Percentiles rank a stretch among this genome's conserved stretches.
Conservation (phyloP, 2,329 filamentous ascomycete species). For the Byssoonygena ceratinophila region DNA sequence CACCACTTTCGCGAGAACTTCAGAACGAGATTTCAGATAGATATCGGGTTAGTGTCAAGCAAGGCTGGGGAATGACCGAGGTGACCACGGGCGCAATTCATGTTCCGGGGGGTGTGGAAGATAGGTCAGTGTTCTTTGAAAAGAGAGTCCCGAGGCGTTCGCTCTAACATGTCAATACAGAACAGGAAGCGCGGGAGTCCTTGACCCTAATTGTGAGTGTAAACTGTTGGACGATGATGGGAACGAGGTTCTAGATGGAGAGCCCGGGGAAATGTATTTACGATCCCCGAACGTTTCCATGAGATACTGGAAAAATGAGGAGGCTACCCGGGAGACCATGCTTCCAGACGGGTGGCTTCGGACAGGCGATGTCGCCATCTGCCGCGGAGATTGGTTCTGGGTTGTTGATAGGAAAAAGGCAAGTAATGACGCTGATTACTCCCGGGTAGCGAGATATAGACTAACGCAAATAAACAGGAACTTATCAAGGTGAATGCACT, state of each 20-base stretch:
- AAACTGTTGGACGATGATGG: constrained; percentile 47
- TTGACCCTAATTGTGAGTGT: constrained; percentile 46
- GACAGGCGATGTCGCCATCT: constrained; percentile 74
- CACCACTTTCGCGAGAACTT: constrained; percentile 69
- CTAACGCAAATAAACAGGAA: constrained; percentile 42
- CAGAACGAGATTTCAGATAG: constrained; percentile 64
- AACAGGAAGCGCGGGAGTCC: constrained; percentile 42
- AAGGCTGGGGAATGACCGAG: constrained; percentile 78
- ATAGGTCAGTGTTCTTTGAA: constrained; percentile 22
- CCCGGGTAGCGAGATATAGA: background rate
- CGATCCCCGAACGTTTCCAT: constrained; percentile 54
- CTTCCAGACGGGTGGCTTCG: constrained; percentile 69
- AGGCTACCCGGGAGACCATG: constrained; percentile 47
- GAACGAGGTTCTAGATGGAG: constrained; percentile 39
- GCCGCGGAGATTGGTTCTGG: constrained; percentile 68
- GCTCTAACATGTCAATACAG: constrained; percentile 1
- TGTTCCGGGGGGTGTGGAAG: constrained; percentile 32
- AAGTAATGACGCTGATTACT: constrained; percentile 14
- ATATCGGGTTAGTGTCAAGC: constrained; percentile 64
- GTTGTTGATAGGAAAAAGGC: constrained; percentile 67
- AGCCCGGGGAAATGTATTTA: constrained; percentile 58
- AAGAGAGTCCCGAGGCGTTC: background rate
- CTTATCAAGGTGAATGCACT: constrained; percentile 58
- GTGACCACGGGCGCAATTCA: constrained; percentile 36
- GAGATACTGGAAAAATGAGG: constrained; percentile 50